Conservation (phyloP, 129 eudicot species). For the Cynara cardunculus region DNA sequence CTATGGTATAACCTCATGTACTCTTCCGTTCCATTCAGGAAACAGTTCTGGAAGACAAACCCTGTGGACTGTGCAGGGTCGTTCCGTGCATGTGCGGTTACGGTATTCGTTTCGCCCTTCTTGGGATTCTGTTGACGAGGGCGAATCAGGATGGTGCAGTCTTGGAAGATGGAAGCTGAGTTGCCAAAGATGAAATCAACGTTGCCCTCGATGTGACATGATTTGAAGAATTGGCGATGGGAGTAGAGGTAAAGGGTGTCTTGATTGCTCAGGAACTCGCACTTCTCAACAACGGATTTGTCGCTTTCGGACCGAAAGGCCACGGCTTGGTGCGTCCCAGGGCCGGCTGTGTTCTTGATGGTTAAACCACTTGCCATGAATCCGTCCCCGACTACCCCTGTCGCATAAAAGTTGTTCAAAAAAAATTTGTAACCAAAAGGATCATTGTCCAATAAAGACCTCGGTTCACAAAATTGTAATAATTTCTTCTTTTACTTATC, state of each 20-base stretch:
- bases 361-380: constrained; percentile 52
- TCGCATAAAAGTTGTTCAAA: neutral
- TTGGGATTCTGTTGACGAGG: constrained; percentile 37
- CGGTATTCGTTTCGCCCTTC: constrained; percentile 28
- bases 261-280: constrained; percentile 35
- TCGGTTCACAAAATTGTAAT: neutral
- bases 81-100: constrained; percentile 40
- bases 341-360: constrained; percentile 47
- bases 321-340: constrained; percentile 35
- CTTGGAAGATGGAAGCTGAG: constrained; percentile 35
- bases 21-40: constrained; percentile 18
- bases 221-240: constrained; percentile 37
- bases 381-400: constrained; percentile 56
- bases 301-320: constrained; percentile 32
- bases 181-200: constrained; percentile 47
- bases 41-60: constrained; percentile 27
- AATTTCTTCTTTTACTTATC: neutral
- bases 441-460: neutral
- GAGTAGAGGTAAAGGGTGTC: constrained; percentile 35
- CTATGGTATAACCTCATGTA: constrained; percentile 10
- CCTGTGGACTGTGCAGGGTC: constrained; percentile 38
- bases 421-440: neutral
- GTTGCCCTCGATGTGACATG: constrained; percentile 34
- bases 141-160: constrained; percentile 28
- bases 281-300: constrained; percentile 31